These are phyloP conservation scores for Penicillium thymicola DNA, from an alignment of 2,329 filamentous ascomycete species.

Conservation along the genomic window DNA sequence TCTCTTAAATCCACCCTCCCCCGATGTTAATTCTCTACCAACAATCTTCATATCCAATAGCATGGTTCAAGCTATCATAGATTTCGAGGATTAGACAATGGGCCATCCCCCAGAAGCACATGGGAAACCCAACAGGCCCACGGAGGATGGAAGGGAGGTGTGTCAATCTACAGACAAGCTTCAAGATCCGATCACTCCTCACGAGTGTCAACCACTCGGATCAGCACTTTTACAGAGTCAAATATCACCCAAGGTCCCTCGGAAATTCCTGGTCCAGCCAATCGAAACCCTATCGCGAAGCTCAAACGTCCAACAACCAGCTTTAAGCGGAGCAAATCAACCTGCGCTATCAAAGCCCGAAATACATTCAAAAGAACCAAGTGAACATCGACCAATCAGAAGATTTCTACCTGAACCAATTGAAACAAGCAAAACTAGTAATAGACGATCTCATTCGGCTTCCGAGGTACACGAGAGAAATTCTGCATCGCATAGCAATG, in stretches of 20 bases:
- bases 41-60: background rate
- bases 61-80: background rate
- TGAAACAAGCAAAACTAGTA: slow-evolving; percentile 65
- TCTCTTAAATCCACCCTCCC: background rate
- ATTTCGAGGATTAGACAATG: background rate
- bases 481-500: slow-evolving; percentile 3
- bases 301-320: slow-evolving; percentile 22
- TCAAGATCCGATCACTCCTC: background rate
- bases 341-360: background rate
- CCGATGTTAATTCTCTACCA: background rate
- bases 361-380: background rate
- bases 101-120: background rate
- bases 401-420: slow-evolving; percentile 49
- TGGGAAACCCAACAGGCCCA: background rate
- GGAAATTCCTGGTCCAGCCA: slow-evolving; percentile 42
- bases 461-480: slow-evolving; percentile 32
- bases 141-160: background rate
- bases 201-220: background rate
- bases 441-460: slow-evolving; percentile 21
- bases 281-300: slow-evolving; percentile 45
- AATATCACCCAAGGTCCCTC: slow-evolving; percentile 6
- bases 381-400: slow-evolving; percentile 8
- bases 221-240: background rate
- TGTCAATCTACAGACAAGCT: background rate
- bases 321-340: slow-evolving; percentile 12